A percentile compares a stretch with the other conserved stretches of the same genome.
Evolutionary conservation across 495 filamentous ascomycete species (phyloP).

Genomic region (Penicillium daleae): DNA sequence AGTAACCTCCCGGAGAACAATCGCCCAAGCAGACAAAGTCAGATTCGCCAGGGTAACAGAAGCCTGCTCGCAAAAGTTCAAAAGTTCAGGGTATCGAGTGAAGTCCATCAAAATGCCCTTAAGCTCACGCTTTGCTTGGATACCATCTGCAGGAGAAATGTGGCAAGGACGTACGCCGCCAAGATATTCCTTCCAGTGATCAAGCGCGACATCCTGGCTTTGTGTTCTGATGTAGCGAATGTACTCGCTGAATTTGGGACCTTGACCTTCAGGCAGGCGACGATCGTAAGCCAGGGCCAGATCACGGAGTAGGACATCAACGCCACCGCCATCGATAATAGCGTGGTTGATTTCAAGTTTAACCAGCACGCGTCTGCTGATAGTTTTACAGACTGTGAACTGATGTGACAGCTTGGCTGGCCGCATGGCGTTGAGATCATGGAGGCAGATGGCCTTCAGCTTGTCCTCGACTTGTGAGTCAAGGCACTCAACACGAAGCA

Average conservation of each 20-base stretch:
- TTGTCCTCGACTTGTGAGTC: constrained; percentile 40
- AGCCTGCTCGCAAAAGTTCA: constrained; percentile 49
- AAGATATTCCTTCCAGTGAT: constrained; percentile 53
- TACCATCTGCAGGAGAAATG: constrained; percentile 15
- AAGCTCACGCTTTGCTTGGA: constrained; percentile 24
- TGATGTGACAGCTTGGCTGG: constrained; percentile 52
- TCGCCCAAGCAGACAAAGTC: constrained; percentile 59
- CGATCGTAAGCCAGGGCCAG: constrained; percentile 49
- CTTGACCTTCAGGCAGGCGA: constrained; percentile 41
- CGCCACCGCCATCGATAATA: constrained; percentile 52
- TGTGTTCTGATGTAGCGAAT: constrained; percentile 51
- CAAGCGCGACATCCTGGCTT: constrained; percentile 39
- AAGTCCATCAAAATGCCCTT: constrained; percentile 42
- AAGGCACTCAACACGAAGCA: constrained; percentile 45
- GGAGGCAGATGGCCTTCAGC: constrained; percentile 42
- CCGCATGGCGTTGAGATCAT: constrained; percentile 38
- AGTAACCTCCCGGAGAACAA: constrained; percentile 57
- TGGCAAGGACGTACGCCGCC: constrained; percentile 33
- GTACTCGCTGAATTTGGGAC: constrained; percentile 60
- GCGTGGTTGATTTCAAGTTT: constrained; percentile 64
- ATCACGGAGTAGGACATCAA: constrained; percentile 46
- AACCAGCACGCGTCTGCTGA: constrained; percentile 41
- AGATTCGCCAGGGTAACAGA: constrained; percentile 56
- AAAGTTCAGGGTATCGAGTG: constrained; percentile 43
- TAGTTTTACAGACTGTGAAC: constrained; percentile 48